A percentile compares a stretch with the other conserved stretches of the same genome.
Evolutionary conservation across 768 basidiomycete genomes (phyloP).

Genomic region (Lactarius psammicola): DNA sequence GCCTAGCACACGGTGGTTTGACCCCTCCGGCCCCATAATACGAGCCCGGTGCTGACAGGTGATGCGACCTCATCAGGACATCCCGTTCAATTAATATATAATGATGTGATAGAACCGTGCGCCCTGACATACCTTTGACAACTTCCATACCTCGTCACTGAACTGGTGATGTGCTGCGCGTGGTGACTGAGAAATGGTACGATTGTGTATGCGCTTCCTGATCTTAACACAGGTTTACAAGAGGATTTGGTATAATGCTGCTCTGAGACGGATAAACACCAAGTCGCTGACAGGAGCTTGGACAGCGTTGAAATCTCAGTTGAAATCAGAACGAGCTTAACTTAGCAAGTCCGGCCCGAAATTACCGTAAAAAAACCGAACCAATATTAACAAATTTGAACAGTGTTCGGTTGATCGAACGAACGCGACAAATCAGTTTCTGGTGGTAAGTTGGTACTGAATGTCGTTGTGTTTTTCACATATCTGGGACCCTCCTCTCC

Average conservation of each 20-base stretch:
- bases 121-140: slow-evolving; percentile 10
- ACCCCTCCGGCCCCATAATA: not conserved
- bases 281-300: not conserved
- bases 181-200: not conserved
- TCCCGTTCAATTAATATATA: not conserved
- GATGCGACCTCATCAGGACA: not conserved
- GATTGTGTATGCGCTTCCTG: not conserved
- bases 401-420: not conserved
- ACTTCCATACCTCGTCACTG: slow-evolving; percentile 1
- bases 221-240: not conserved
- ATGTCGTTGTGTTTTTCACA: not conserved
- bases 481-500: not conserved
- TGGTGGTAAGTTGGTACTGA: too few relatives aligned
- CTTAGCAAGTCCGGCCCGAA: not conserved
- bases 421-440: not conserved
- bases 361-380: not conserved
- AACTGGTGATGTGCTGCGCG: not conserved
- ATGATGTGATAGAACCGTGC: not conserved
- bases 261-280: not conserved
- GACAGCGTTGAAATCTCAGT: not conserved
- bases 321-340: not conserved
- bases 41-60: not conserved
- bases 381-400: not conserved
- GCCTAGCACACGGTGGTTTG: not conserved
- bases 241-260: not conserved